Base-by-base conservation (phyloP, 495 filamentous ascomycete genomes). In the Penicillium subrubescens region DNA sequence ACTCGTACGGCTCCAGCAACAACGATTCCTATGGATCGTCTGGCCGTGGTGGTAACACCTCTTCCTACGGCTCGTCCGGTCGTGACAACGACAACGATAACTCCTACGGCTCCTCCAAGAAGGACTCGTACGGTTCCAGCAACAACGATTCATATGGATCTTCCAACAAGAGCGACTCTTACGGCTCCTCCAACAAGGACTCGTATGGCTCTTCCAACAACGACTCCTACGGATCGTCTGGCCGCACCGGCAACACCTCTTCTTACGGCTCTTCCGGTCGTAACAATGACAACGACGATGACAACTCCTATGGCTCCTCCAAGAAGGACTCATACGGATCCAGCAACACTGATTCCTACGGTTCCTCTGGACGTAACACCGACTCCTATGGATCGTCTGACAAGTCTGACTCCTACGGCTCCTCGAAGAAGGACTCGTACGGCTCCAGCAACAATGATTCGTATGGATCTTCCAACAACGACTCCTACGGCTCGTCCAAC, bases 61-160 rank as follows among this genome's bases (percentile, higher is more conserved):
- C 25, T n/a, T 54, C 51, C 31, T 54, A 54, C 11, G 27, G 51
- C 31, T 54, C 51, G 2, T 54, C 51, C 21, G 34, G 34, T 8
- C 34, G 34, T 35, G 34, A 35, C 34, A 35, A 35, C 11, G 34
- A 35, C 35, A 34, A 34, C 51, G 23, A 34, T 10, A 21, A 55
- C 52, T n/a, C 29, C 15, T 55, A 33, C n/a, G 52, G 52, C 15
- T 55, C 52, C n/a, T 54, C 51, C 11, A 15, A 15, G 25, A 27
- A 27, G 25, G 25, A 27, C 25, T 27, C 25, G 25, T 27, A 27
- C 25, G 25, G 25, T 4, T 27, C 25, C 39, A 15, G 39, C 6
- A 37, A 56, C 52, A 34, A 54, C 8, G 51, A 54, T 27, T 31
- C 27, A 27, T 54, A 54, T 27, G 51, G 51, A 5, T 54, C 51